Evolutionary conservation across 257 asterid species (phyloP).

Genomic region (Lavandula angustifolia): DNA sequence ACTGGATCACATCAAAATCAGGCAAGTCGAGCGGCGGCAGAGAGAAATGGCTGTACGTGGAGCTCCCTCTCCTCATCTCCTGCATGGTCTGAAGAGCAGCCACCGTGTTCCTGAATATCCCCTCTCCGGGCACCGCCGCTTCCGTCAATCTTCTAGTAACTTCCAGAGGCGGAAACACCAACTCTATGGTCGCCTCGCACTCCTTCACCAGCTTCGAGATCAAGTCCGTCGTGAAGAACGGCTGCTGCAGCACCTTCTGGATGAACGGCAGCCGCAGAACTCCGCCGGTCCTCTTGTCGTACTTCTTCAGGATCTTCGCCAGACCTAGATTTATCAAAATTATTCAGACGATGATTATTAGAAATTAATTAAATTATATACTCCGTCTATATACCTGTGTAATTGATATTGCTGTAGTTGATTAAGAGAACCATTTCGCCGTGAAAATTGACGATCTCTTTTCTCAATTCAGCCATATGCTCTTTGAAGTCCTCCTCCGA

Average conservation of each 20-base stretch:
- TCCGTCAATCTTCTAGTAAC: constrained; percentile 16
- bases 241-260: constrained; percentile 72
- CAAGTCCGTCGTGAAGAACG: constrained; percentile 80
- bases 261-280: constrained; percentile 69
- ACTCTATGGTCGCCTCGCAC: constrained; percentile 72
- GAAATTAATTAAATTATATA: too few species aligned
- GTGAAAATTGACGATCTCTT: constrained; percentile 85
- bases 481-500: constrained; percentile 50
- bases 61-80: constrained; percentile 89
- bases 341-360: too few species aligned
- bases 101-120: constrained; percentile 78
- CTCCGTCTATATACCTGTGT: constrained; percentile 28
- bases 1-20: constrained; percentile 61
- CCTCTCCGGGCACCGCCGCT: constrained; percentile 55
- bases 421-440: constrained; percentile 95
- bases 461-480: constrained; percentile 66
- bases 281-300: constrained; percentile 90
- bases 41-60: constrained; percentile 80
- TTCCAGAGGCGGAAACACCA: constrained; percentile 53
- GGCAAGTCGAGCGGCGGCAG: constrained; percentile 80
- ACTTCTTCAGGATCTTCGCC: constrained; percentile 86
- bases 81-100: constrained; percentile 85
- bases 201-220: constrained; percentile 86
- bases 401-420: constrained; percentile 72
- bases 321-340: constrained; percentile 38